phyloP scores from a whole-genome alignment of 1,139 yeast species.

The Pichia sp. region DNA sequence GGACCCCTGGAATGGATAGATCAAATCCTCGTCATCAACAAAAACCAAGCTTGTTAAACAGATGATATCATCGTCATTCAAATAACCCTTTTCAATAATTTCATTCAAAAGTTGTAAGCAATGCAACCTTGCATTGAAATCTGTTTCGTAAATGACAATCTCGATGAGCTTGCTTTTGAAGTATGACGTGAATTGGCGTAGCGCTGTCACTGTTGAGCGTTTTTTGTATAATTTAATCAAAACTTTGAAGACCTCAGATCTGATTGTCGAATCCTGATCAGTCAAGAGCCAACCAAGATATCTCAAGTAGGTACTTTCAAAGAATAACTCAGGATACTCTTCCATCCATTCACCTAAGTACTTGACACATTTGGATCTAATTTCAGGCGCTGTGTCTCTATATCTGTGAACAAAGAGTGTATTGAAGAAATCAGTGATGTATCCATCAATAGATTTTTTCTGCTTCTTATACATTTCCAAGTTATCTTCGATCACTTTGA shows the following conservation, averaged over 20 bases:
- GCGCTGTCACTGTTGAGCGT: conserved; percentile 24
- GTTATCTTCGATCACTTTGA: conserved; percentile 43
- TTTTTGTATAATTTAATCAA: conserved; percentile 45
- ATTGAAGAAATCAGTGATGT: conserved; percentile 61
- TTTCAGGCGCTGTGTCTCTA: conserved; percentile 70
- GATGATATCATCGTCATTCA: conserved; percentile 52
- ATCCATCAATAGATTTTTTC: conserved; percentile 48
- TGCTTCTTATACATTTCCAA: conserved; percentile 48
- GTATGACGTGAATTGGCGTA: conserved; percentile 37
- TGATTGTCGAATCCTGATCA: conserved; percentile 58
- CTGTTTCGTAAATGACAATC: conserved; percentile 53
- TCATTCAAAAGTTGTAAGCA: conserved; percentile 54
- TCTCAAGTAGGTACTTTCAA: conserved; percentile 64
- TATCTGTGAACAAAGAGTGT: conserved; percentile 72
- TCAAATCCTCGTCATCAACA: conserved; percentile 35
- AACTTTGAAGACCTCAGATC: conserved; percentile 59
- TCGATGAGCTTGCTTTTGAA: conserved; percentile 56
- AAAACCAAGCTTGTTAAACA: conserved; percentile 42
- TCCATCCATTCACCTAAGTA: conserved; percentile 66
- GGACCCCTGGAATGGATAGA: conserved; percentile 24
- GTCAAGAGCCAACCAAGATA: conserved; percentile 83
- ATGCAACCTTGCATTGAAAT: conserved; percentile 47
- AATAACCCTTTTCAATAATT: conserved; percentile 54
- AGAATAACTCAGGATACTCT: conserved; percentile 62
- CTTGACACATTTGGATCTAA: conserved; percentile 64